Evolutionary conservation across 768 basidiomycete genomes (phyloP), one percentile per base, ranked within the genome.

Genomic region (Tubosaeta sp.): DNA sequence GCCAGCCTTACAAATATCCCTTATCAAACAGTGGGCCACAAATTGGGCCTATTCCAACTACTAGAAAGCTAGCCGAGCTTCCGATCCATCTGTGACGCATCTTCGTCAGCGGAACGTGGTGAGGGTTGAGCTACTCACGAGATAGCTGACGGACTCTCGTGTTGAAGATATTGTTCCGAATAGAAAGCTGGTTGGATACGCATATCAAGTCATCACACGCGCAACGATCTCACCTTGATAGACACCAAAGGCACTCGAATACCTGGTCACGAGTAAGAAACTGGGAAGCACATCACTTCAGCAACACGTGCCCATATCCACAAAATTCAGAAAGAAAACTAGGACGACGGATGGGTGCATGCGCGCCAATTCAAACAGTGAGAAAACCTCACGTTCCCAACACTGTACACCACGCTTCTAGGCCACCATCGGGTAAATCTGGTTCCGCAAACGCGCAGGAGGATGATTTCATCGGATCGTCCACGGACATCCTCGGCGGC

Each of bases 301-400:
- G 3, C 2, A 10, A 2, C 19, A 46, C 66, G 5, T 38, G 58
- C 66, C 66, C 66, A 33, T 32, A 68, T 50, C 62, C 58, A 43
- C 62, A 62, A 22, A 68, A 62, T 35, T 64, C 60, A 1, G 41
- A 56, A 39, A 67, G 54, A 38, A 68, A 68, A 13, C 66, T 68
- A 14, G n/a, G 6, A 26, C 6, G 34, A 48, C 4, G 13, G 5
- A 19, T 62, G 1, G 19, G 43, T 6, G 5, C 5, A 38, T 6
- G 13, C 12, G 2, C 16, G 25, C 8, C 1, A 5, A 42, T 5
- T 12, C 10, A 22, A 42, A 14, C 0, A n/a, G n/a, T 3, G 16
- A 16, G 9, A 25, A 33, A 14, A 51, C 42, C 62, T 57, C 57
- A 68, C 64, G 48, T 54, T 56, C 66, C 65, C 1, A 59, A 44